Evolutionary conservation across 768 basidiomycete species (phyloP).

Genomic region (Tylopilus felleus): DNA sequence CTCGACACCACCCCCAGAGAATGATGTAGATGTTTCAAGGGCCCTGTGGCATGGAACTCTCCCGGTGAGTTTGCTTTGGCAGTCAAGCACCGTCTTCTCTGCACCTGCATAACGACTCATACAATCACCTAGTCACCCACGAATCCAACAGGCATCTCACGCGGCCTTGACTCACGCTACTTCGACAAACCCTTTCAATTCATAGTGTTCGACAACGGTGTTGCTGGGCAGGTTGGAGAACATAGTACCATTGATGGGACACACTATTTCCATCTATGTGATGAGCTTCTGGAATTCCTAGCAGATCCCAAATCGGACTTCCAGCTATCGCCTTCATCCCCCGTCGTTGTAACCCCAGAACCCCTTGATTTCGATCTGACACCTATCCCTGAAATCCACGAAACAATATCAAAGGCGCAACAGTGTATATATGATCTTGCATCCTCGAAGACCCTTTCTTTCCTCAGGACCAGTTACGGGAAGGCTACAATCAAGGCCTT

Average conservation of each 20-base stretch:
- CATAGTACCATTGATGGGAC: conserved; percentile 94
- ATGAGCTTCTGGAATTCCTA: conserved; percentile 64
- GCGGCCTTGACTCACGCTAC: conserved; percentile 72
- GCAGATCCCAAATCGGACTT: conserved; percentile 65
- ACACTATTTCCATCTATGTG: conserved; percentile 69
- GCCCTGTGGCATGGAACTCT: conserved; percentile 80
- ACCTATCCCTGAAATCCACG: conserved; percentile 26
- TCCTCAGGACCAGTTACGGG: conserved; percentile 71
- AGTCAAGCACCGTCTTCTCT: neutral
- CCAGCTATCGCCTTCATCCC: conserved; percentile 34
- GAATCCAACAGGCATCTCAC: conserved; percentile 25
- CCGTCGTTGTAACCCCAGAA: conserved; percentile 32
- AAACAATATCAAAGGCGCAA: conserved; percentile 56
- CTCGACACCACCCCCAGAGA: conserved; percentile 42
- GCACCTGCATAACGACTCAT: neutral
- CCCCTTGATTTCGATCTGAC: conserved; percentile 66
- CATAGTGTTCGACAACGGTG: conserved; percentile 77
- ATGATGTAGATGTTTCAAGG: conserved; percentile 58
- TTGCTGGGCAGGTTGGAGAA: conserved; percentile 83
- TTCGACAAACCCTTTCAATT: conserved; percentile 90
- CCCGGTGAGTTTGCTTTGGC: conserved; percentile 38
- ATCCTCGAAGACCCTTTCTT: conserved; percentile 58
- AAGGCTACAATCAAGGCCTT: conserved; percentile 84
- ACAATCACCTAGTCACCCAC: conserved; percentile 14
- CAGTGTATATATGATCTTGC: conserved; percentile 54